A percentile compares a stretch with the other conserved stretches of the same genome.
phyloP scores from a whole-genome alignment of 495 filamentous ascomycete genomes.

The Penicillium dipodomyicola region DNA sequence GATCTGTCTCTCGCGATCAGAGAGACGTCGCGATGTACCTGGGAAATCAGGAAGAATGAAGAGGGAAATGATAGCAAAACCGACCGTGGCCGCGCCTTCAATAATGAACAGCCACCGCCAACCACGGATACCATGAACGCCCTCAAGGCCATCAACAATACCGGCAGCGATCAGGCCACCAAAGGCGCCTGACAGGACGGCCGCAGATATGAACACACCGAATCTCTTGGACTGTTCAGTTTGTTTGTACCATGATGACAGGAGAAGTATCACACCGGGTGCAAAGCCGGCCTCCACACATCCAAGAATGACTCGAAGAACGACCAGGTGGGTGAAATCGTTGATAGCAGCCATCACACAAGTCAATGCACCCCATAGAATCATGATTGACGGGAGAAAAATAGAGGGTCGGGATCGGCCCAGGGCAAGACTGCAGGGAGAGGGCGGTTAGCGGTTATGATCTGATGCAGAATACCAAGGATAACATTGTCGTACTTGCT shows the following conservation, averaged over 20 bases:
- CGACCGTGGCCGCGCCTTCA: slow-evolving; percentile 57
- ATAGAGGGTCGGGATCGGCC: slow-evolving; percentile 38
- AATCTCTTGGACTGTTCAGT: slow-evolving; percentile 51
- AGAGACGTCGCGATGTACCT: slow-evolving; percentile 24
- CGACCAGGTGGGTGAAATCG: slow-evolving; percentile 42
- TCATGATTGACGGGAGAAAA: slow-evolving; percentile 47
- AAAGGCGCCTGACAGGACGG: slow-evolving; percentile 49
- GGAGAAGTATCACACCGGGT: slow-evolving; percentile 45
- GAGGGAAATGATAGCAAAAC: slow-evolving; percentile 22
- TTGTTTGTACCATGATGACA: slow-evolving; percentile 52
- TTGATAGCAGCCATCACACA: slow-evolving; percentile 45
- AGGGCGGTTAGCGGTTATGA: not conserved
- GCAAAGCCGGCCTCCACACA: slow-evolving; percentile 45
- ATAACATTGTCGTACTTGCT: slow-evolving; percentile 25
- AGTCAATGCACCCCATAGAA: slow-evolving; percentile 38
- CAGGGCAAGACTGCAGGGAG: slow-evolving; percentile 37
- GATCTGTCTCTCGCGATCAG: slow-evolving; percentile 23
- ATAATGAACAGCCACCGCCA: slow-evolving; percentile 76
- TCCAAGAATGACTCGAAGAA: slow-evolving; percentile 35
- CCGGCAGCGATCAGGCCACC: slow-evolving; percentile 50
- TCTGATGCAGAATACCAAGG: too few species aligned
- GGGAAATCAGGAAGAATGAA: slow-evolving; percentile 37
- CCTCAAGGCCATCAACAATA: slow-evolving; percentile 30
- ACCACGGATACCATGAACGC: slow-evolving; percentile 52
- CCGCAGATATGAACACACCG: slow-evolving; percentile 50